Base-by-base conservation (phyloP, 306 rosid species). In the Prunus campanulata region DNA sequence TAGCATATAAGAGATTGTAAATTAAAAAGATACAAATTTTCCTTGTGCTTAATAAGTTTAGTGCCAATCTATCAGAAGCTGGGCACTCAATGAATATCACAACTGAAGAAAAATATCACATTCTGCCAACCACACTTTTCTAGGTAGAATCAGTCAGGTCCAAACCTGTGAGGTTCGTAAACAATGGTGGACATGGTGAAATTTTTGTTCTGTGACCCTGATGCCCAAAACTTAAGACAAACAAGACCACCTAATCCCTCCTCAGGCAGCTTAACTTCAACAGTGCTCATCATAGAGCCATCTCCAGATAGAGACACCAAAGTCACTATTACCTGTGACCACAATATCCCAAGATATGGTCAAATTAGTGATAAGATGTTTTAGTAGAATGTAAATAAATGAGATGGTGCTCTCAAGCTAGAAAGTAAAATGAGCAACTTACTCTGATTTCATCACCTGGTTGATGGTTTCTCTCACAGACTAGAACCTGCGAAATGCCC, bases 381-480 rank as follows among this genome's bases (percentile, higher is more conserved):
- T 59, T 56, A 72, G 9, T 50, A 11, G 39, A n/a, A 70, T 20
- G 42, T 18, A 35, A 48, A 52, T 11, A 57, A 5, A 32, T 49
- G 16, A 35, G 25, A 52, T 35, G 27, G 32, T 59, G 8, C 11
- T 60, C 71, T 77, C 65, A 74, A 46, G 71, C 75, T 67, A 14
- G 6, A 62, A 32, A 77, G 25, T 19, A 66, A 77, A 63, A 81
- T 20, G 63, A 69, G 59, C 50, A 29, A 80, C 96, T 59, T 92
- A 96, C 99, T 77, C 88, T 89, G 84, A 96, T 74, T 70, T 92
- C 98, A 81, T 96, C 99, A 51, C 88, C 93, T 78, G 99, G 96
- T 82, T 96, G 98, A 83, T 96, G 93, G 65, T 89, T 96, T 87
- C 99, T 92, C 86, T 96, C 99, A 87, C 91, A 89, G 64, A 92